phyloP scores from a whole-genome alignment of 768 basidiomycete genomes.

The Mycena indigotica region DNA sequence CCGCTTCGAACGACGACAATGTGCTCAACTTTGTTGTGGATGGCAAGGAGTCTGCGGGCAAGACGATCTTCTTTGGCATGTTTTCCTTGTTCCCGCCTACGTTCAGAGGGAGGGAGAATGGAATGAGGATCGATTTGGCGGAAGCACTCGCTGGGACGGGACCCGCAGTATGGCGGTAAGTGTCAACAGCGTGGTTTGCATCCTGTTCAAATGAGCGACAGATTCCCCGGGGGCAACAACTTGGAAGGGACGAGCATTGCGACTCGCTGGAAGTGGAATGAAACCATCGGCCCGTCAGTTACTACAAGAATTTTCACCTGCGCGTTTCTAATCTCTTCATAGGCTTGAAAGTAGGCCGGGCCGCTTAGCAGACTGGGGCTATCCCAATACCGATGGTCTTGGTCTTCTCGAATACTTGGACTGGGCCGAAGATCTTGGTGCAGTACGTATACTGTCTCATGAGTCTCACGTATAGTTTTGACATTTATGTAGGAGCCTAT shows the following conservation, averaged over 20 bases:
- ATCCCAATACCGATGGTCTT: slow-evolving; percentile 57
- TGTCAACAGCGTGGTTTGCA: not conserved
- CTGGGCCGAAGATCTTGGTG: slow-evolving; percentile 43
- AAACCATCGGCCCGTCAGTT: slow-evolving; percentile 54
- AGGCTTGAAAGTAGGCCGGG: slow-evolving; percentile 36
- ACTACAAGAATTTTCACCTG: slow-evolving; percentile 36
- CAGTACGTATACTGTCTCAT: slow-evolving; percentile 22
- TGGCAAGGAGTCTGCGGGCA: slow-evolving; percentile 40
- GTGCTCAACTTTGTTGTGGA: slow-evolving; percentile 54
- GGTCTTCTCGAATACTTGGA: slow-evolving; percentile 46
- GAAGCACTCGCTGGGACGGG: slow-evolving; percentile 42
- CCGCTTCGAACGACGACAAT: slow-evolving; percentile 48
- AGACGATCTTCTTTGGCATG: slow-evolving; percentile 54
- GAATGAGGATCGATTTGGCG: slow-evolving; percentile 62
- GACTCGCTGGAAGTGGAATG: slow-evolving; percentile 64
- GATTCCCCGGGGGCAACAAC: slow-evolving; percentile 46
- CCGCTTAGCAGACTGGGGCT: slow-evolving; percentile 44
- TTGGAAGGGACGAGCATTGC: slow-evolving; percentile 47
- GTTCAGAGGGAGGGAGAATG: slow-evolving; percentile 57
- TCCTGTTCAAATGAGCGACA: too few relatives aligned
- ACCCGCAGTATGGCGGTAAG: slow-evolving; percentile 41
- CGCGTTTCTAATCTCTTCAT: slow-evolving; percentile 17
- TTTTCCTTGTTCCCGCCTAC: slow-evolving; percentile 68
- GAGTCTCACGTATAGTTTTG: not conserved
- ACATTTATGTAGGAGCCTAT: slow-evolving; percentile 30